Conservation (phyloP, 2,329 filamentous ascomycete genomes). For the Beauveria brongniartii region DNA sequence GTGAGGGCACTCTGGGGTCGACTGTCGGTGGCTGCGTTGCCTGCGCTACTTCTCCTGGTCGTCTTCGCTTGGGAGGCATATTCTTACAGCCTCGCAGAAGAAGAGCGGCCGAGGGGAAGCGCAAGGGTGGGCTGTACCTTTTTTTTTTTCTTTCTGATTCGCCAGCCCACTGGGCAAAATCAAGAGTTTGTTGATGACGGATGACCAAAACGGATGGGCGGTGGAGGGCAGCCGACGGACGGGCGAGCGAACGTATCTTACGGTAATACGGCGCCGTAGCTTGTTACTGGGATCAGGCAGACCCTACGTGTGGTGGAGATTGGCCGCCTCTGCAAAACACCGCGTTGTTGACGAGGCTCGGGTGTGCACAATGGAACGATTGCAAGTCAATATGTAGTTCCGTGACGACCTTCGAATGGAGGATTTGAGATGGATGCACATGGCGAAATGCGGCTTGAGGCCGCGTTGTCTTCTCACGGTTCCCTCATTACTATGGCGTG, state of each 20-base stretch:
- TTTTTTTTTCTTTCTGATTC: not conserved
- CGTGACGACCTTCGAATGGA: not conserved
- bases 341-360: not conserved
- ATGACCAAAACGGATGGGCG: slow-evolving; percentile 4
- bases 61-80: slow-evolving; percentile 32
- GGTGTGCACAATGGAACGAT: not conserved
- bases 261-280: not conserved
- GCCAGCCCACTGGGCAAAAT: slow-evolving; percentile 2
- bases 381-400: not conserved
- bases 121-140: not conserved
- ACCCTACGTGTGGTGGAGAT: not conserved
- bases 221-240: not conserved
- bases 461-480: not conserved
- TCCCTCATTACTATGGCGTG: not conserved
- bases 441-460: not conserved
- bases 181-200: not conserved
- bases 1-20: slow-evolving; percentile 1
- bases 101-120: not conserved
- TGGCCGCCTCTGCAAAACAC: not conserved
- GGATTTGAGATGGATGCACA: not conserved
- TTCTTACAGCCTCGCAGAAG: not conserved
- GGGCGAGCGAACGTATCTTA: not conserved
- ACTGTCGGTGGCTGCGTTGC: not conserved
- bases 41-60: slow-evolving; percentile 19
- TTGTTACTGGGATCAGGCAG: not conserved